Evolutionary conservation across 2,329 filamentous ascomycete species (phyloP).

Genomic region (Thielaviopsis ethacetica): DNA sequence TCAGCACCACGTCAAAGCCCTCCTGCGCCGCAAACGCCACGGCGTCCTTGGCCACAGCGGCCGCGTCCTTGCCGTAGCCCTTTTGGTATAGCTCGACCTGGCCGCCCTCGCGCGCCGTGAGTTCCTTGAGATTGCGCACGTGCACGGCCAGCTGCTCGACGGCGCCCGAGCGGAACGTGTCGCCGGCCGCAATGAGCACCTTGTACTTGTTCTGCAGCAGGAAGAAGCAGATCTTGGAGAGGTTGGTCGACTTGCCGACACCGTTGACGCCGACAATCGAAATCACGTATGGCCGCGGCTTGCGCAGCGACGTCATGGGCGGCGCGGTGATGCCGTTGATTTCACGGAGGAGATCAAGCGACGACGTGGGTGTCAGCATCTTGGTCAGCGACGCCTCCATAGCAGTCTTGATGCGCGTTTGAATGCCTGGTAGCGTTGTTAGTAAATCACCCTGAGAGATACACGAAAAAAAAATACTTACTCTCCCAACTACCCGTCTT

Average conservation of each 20-base stretch:
- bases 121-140: slow-evolving; percentile 80
- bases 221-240: slow-evolving; percentile 97
- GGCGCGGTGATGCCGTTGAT: slow-evolving; percentile 66
- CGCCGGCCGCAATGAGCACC: slow-evolving; percentile 83
- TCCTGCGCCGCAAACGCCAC: slow-evolving; percentile 62
- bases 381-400: slow-evolving; percentile 88
- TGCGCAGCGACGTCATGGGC: slow-evolving; percentile 42
- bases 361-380: slow-evolving; percentile 90
- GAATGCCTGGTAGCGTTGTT: slow-evolving; percentile 37
- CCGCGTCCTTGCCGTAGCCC: slow-evolving; percentile 95
- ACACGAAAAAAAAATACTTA: slow-evolving; percentile 14
- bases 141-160: slow-evolving; percentile 95
- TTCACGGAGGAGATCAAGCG: slow-evolving; percentile 82
- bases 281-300: slow-evolving; percentile 78
- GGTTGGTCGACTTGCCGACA: slow-evolving; percentile 93
- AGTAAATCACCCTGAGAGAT: background rate
- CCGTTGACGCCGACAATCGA: slow-evolving; percentile 97
- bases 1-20: slow-evolving; percentile 82
- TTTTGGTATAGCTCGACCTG: slow-evolving; percentile 87
- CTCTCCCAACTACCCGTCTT: slow-evolving; percentile 87
- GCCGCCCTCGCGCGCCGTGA: slow-evolving; percentile 69
- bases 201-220: slow-evolving; percentile 93
- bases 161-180: slow-evolving; percentile 92
- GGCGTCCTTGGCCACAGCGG: slow-evolving; percentile 85
- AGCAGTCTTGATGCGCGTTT: slow-evolving; percentile 64